Evolutionary conservation across 75 land plant species (phyloP).

Genomic region (Azolla pinnata): DNA sequence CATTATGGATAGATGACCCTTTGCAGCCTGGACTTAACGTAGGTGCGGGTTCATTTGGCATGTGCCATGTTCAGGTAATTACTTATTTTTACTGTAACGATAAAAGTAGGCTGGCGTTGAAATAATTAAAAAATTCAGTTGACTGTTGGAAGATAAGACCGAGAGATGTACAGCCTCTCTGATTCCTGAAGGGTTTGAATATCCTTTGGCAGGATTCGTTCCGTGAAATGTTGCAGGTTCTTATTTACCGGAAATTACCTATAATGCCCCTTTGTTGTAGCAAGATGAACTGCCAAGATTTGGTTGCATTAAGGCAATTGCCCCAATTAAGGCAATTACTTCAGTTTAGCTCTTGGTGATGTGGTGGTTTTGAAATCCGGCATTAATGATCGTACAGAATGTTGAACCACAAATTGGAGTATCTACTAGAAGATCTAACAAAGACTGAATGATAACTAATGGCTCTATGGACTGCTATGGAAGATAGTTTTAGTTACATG

Average conservation of each 20-base stretch:
- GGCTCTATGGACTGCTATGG: no score
- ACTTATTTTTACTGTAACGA: neutral
- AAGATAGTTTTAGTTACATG: no score
- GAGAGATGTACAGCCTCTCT: neutral
- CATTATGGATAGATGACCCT: conserved; percentile 40
- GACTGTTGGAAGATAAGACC: neutral
- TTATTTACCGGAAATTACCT: neutral
- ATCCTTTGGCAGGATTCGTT: neutral
- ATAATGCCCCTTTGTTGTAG: neutral
- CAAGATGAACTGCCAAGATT: conserved; percentile 1
- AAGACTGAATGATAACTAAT: no score
- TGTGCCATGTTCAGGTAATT: conserved; percentile 38
- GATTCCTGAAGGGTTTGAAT: neutral
- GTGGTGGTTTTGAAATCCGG: no score
- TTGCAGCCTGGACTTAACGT: conserved; percentile 35
- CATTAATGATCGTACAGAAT: no score
- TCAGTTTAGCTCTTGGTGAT: no score
- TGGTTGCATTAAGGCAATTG: neutral
- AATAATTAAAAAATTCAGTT: neutral
- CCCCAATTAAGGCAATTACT: neutral
- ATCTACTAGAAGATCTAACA: no score
- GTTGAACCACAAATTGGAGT: no score
- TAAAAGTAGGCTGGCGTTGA: neutral
- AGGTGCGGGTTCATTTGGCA: conserved; percentile 40
- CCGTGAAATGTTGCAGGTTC: neutral